A percentile compares a stretch with the other conserved stretches of the same genome.
phyloP scores from a whole-genome alignment of 2,329 filamentous ascomycete genomes.

The Aspergillus neoniger region DNA sequence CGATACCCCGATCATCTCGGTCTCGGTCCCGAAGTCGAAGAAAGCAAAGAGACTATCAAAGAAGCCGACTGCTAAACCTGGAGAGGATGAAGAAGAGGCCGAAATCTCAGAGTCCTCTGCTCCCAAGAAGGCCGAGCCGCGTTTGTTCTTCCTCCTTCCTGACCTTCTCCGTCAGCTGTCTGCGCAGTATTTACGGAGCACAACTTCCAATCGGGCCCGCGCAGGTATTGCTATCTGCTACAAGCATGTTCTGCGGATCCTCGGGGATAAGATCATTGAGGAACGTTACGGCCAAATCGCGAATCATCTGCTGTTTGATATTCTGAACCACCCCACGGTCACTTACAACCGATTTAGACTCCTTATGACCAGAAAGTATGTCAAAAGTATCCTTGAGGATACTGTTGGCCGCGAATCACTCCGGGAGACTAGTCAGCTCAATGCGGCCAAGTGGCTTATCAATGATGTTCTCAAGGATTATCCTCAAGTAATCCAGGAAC shows the following conservation, averaged over 20 bases:
- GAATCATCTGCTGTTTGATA: constrained; percentile 75
- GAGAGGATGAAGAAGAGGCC: constrained; percentile 73
- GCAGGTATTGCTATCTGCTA: constrained; percentile 88
- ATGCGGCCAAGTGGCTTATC: constrained; percentile 76
- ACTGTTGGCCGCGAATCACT: constrained; percentile 79
- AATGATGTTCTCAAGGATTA: constrained; percentile 94
- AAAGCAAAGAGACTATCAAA: constrained; percentile 74
- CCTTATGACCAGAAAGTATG: constrained; percentile 79
- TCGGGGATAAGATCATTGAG: constrained; percentile 83
- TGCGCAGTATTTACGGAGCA: constrained; percentile 73
- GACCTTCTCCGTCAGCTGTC: constrained; percentile 81
- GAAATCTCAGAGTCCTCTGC: constrained; percentile 73
- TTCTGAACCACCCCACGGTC: constrained; percentile 75
- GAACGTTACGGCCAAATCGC: constrained; percentile 78
- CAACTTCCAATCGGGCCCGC: constrained; percentile 77
- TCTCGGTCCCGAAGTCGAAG: constrained; percentile 60
- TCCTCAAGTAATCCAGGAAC: constrained; percentile 82
- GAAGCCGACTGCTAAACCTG: constrained; percentile 57
- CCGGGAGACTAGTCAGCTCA: constrained; percentile 84
- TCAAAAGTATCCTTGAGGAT: constrained; percentile 80
- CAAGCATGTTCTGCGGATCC: constrained; percentile 71
- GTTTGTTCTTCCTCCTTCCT: constrained; percentile 71
- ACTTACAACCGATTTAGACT: constrained; percentile 84
- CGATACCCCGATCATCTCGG: constrained; percentile 51
- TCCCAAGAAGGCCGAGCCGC: constrained; percentile 69